Conservation (phyloP, 2,329 filamentous ascomycete genomes). For the Verticillium isaacii region DNA sequence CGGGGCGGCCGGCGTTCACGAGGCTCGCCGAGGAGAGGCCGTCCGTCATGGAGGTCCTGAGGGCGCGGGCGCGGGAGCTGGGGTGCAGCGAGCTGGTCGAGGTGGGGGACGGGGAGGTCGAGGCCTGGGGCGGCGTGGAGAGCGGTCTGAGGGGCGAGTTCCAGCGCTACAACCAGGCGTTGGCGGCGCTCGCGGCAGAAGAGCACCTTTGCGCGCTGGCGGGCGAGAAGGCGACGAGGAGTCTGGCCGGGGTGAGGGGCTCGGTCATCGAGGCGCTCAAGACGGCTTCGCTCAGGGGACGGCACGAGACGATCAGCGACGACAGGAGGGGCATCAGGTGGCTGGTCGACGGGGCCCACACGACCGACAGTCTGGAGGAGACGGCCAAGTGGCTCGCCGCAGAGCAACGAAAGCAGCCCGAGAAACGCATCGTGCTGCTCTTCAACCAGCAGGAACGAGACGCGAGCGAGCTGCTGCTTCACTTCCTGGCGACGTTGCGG, state of each 20-base stretch:
- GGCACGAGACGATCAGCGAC: slow-evolving; percentile 64
- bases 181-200: slow-evolving; percentile 42
- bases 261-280: slow-evolving; percentile 62
- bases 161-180: slow-evolving; percentile 53
- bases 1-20: slow-evolving; percentile 37
- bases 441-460: slow-evolving; percentile 94
- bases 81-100: slow-evolving; percentile 28
- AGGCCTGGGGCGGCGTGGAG: slow-evolving; percentile 11
- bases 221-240: slow-evolving; percentile 39
- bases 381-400: slow-evolving; percentile 72
- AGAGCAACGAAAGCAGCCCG: slow-evolving; percentile 15
- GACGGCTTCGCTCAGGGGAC: slow-evolving; percentile 64
- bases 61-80: slow-evolving; percentile 49
- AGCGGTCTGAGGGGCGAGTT: slow-evolving; percentile 42
- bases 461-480: slow-evolving; percentile 55
- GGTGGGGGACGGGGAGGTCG: slow-evolving; percentile 4
- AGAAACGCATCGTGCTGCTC: slow-evolving; percentile 52
- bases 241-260: slow-evolving; percentile 37
- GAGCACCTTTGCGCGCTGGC: slow-evolving; percentile 19
- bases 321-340: slow-evolving; percentile 52
- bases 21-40: slow-evolving; percentile 19
- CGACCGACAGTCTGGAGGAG: slow-evolving; percentile 73
- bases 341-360: slow-evolving; percentile 87
- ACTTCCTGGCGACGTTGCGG: slow-evolving; percentile 46
- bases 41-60: slow-evolving; percentile 48